These are phyloP conservation scores for Magnolia kwangsiensis DNA, from an alignment of 164 flowering plant genomes.

Conservation along the genomic window DNA sequence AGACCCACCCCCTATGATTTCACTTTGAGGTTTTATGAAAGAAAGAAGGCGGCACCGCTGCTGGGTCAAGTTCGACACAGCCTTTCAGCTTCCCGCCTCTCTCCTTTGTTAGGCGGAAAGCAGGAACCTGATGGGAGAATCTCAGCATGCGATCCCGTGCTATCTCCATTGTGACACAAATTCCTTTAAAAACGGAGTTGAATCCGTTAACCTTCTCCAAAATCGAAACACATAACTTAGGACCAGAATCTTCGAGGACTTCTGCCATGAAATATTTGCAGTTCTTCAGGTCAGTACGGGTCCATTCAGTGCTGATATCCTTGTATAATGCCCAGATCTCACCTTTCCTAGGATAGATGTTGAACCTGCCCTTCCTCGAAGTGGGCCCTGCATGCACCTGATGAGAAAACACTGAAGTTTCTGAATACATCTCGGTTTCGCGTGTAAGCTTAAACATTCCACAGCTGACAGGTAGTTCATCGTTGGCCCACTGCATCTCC, in stretches of 20 bases:
- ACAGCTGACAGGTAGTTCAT: constrained; percentile 42
- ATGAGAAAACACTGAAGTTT: constrained; percentile 44
- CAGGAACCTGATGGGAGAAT: constrained; percentile 63
- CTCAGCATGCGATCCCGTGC: constrained; percentile 28
- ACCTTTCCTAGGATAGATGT: constrained; percentile 51
- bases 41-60: constrained; percentile 35
- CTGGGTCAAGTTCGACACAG: constrained; percentile 56
- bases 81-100: constrained; percentile 39
- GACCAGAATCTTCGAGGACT: constrained; percentile 25
- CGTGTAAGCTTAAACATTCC: constrained; percentile 37
- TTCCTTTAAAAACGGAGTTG: constrained; percentile 37
- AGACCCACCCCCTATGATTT: constrained; percentile 7
- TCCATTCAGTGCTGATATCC: constrained; percentile 30
- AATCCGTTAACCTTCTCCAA: constrained; percentile 36
- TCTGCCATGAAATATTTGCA: constrained; percentile 47
- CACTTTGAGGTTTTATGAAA: constrained; percentile 11
- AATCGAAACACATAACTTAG: constrained; percentile 14
- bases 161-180: constrained; percentile 16
- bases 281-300: constrained; percentile 25
- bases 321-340: constrained; percentile 54
- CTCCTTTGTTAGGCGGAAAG: constrained; percentile 38
- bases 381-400: constrained; percentile 19
- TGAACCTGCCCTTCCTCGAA: constrained; percentile 25
- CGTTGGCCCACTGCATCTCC: constrained; percentile 35
- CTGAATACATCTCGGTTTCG: constrained; percentile 3